phyloP scores from a whole-genome alignment of 768 basidiomycete species.

The Gymnopilus dilepis region DNA sequence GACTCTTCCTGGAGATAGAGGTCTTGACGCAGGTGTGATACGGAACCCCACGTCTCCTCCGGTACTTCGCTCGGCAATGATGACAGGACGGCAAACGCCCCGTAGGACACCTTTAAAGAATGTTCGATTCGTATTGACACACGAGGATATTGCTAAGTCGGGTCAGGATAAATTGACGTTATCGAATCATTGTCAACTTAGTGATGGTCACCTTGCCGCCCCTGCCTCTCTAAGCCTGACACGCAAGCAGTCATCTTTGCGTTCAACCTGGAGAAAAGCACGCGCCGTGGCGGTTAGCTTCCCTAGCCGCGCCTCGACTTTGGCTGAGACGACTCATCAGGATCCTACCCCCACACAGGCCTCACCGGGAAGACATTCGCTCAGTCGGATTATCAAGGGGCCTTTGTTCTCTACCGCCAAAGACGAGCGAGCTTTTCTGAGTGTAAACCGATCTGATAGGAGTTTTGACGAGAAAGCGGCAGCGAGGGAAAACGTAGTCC shows the following conservation, averaged over 20 bases:
- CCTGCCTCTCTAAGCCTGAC: background rate
- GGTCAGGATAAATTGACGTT: no score
- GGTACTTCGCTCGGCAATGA: slow-evolving; percentile 25
- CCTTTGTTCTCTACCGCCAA: slow-evolving; percentile 29
- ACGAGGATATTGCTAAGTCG: slow-evolving; percentile 18
- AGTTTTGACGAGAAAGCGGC: slow-evolving; percentile 40
- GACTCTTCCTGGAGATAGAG: background rate
- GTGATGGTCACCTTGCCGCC: background rate
- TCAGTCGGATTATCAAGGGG: slow-evolving; percentile 35
- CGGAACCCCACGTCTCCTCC: background rate
- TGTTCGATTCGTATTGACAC: slow-evolving; percentile 45
- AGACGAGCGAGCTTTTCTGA: slow-evolving; percentile 26
- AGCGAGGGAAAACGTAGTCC: slow-evolving; percentile 31
- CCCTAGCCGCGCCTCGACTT: background rate
- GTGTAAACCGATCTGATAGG: slow-evolving; percentile 31
- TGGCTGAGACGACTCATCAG: background rate
- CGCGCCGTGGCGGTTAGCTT: background rate
- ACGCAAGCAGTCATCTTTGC: background rate
- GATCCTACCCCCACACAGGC: slow-evolving; percentile 8
- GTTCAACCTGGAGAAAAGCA: background rate
- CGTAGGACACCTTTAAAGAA: slow-evolving; percentile 35
- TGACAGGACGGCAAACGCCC: slow-evolving; percentile 6
- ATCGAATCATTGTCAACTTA: no score
- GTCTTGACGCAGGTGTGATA: background rate
- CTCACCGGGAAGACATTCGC: slow-evolving; percentile 38